These are phyloP conservation scores for Gossypium schwendimanii DNA, from an alignment of 441 rosid species.

Conservation along the genomic window DNA sequence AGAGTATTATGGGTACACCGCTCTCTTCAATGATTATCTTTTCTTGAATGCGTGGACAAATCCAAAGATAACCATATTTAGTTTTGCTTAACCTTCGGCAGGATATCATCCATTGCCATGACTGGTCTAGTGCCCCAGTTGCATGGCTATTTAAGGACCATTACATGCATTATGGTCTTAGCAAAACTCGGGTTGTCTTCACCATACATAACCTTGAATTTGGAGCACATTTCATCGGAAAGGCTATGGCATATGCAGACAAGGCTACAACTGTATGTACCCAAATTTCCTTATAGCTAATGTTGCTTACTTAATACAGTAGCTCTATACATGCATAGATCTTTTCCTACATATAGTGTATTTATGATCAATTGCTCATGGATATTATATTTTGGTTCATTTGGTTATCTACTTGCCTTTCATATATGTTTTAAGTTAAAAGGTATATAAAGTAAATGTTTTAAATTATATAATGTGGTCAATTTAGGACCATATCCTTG, in stretches of 20 bases:
- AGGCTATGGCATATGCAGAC: conserved; percentile 77
- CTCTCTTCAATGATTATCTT: not conserved
- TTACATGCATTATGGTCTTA: conserved; percentile 72
- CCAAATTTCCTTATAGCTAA: conserved; percentile 8
- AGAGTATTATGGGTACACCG: conserved; percentile 1
- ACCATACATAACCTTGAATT: conserved; percentile 93
- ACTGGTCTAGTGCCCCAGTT: conserved; percentile 95
- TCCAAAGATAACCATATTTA: not conserved
- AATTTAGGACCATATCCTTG: not conserved
- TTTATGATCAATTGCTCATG: not conserved
- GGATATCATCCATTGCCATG: conserved; percentile 97
- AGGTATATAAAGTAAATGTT: not conserved
- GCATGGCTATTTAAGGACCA: conserved; percentile 84
- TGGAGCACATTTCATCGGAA: conserved; percentile 61
- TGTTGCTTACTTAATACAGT: not conserved
- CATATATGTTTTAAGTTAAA: too few species aligned
- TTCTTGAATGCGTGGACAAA: not conserved
- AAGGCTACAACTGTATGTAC: conserved; percentile 81
- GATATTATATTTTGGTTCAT: not conserved
- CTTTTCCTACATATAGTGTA: not conserved
- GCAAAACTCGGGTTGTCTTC: conserved; percentile 80
- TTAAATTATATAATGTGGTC: not conserved
- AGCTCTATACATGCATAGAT: not conserved
- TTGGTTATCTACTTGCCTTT: not conserved
- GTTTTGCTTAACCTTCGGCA: conserved; percentile 28